Evolutionary conservation across 2,329 filamentous ascomycete species (phyloP).

Genomic region (Fusarium concolor): DNA sequence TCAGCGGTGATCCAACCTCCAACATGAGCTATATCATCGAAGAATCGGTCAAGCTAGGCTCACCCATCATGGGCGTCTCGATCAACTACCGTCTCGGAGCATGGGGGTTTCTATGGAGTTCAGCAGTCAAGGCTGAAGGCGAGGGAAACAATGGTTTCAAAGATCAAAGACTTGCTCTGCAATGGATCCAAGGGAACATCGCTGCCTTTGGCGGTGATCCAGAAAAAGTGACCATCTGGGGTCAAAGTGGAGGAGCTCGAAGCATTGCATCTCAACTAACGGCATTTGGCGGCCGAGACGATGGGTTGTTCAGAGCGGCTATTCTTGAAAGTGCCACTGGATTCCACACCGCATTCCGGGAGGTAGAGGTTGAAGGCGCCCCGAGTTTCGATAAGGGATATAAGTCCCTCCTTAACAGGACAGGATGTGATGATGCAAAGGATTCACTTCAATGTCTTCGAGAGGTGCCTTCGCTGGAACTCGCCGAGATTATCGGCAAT

Average conservation of each 20-base stretch:
- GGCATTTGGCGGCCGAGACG: constrained; percentile 20
- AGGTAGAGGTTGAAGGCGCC: background rate
- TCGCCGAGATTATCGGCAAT: constrained; percentile 18
- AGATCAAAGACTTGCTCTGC: constrained; percentile 30
- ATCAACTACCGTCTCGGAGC: constrained; percentile 39
- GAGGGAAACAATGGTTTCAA: constrained; percentile 31
- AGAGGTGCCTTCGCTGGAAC: constrained; percentile 17
- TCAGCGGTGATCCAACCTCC: background rate
- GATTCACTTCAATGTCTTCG: constrained; percentile 28
- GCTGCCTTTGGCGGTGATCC: constrained; percentile 28
- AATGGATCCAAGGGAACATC: constrained; percentile 34
- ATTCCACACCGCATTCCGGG: constrained; percentile 22
- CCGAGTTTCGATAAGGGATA: constrained; percentile 22
- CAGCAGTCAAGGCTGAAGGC: constrained; percentile 5
- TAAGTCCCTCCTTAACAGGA: background rate
- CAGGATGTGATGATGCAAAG: background rate
- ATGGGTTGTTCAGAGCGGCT: constrained; percentile 26
- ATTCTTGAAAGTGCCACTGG: constrained; percentile 33
- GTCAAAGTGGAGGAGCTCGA: constrained; percentile 33
- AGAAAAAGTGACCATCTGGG: constrained; percentile 24
- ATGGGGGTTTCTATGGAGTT: constrained; percentile 29
- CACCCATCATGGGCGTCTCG: constrained; percentile 20
- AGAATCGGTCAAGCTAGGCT: constrained; percentile 29
- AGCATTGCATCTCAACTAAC: constrained; percentile 31
- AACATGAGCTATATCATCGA: constrained; percentile 27